Evolutionary conservation across 257 asterid species (phyloP).

Genomic region (Solanum sejunctum): DNA sequence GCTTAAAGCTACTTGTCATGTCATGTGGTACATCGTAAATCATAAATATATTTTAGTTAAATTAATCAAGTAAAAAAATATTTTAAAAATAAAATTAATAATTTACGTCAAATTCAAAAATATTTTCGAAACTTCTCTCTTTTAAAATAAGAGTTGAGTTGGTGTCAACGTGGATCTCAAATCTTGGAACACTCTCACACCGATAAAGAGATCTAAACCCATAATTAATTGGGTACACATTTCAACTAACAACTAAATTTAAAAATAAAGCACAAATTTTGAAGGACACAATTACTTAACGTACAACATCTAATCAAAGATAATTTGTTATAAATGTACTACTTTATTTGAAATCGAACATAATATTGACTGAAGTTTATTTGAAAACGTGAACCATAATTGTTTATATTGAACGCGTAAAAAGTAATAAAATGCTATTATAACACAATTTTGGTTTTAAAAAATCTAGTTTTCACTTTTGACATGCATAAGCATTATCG

Average conservation of each 20-base stretch:
- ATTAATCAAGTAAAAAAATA: too few relatives aligned
- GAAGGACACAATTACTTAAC: not conserved
- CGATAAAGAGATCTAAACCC: not conserved
- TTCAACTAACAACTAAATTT: not conserved
- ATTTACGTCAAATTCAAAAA: too few relatives aligned
- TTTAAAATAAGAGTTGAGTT: not conserved
- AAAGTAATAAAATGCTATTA: not conserved
- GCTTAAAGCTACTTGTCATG: too few relatives aligned
- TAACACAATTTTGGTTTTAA: too few relatives aligned
- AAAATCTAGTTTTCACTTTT: too few relatives aligned
- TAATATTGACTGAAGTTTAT: not conserved
- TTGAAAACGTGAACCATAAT: fast-evolving
- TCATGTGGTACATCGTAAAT: too few relatives aligned
- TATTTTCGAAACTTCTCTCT: too few relatives aligned
- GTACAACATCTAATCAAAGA: not conserved
- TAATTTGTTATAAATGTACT: not conserved
- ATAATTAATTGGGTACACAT: not conserved
- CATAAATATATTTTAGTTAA: too few relatives aligned
- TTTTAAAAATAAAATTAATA: too few relatives aligned
- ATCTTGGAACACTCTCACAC: not conserved
- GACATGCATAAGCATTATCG: too few relatives aligned
- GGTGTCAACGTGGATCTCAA: not conserved
- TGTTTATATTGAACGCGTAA: not conserved
- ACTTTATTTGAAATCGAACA: not conserved
- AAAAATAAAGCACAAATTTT: not conserved